Conservation (phyloP, 345 rosid genomes). For the Microthlaspi erraticum region DNA sequence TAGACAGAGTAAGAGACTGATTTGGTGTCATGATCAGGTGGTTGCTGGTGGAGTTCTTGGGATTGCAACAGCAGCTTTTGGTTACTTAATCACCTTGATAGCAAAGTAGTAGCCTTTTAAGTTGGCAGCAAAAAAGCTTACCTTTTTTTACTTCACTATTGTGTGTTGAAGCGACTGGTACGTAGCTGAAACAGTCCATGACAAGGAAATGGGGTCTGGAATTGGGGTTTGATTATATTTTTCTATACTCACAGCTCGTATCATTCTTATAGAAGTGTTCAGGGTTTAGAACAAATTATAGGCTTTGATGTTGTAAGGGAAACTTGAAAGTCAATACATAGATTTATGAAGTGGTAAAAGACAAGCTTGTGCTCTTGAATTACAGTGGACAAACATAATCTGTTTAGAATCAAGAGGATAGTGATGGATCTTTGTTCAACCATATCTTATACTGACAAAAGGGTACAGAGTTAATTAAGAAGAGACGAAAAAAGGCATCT, state of each 20-base stretch:
- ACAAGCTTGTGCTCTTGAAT: slow-evolving; percentile 17
- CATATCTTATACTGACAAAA: too few species aligned
- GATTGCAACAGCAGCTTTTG: slow-evolving; percentile 56
- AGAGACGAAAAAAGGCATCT: too few species aligned
- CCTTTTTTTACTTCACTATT: not conserved
- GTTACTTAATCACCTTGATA: slow-evolving; percentile 50
- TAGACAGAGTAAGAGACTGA: not conserved
- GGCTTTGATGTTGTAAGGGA: slow-evolving; percentile 21
- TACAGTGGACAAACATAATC: not conserved
- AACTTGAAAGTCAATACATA: slow-evolving; percentile 21
- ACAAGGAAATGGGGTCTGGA: slow-evolving; percentile 31
- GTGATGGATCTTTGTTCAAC: not conserved
- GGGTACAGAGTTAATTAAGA: too few species aligned
- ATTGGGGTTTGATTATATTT: not conserved
- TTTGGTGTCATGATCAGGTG: slow-evolving; percentile 54
- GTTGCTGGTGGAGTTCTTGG: slow-evolving; percentile 84
- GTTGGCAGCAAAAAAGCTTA: not conserved
- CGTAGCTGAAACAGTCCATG: slow-evolving; percentile 27
- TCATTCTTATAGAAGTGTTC: not conserved
- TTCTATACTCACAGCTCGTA: slow-evolving; percentile 12
- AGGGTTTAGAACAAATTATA: slow-evolving; percentile 8
- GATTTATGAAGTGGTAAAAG: slow-evolving; percentile 19
- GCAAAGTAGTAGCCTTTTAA: slow-evolving; percentile 16
- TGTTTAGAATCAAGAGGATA: not conserved
- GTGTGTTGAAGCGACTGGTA: slow-evolving; percentile 17